Evolutionary conservation across 805 yeast species (phyloP).

Genomic region (Lipomyces kockii): DNA sequence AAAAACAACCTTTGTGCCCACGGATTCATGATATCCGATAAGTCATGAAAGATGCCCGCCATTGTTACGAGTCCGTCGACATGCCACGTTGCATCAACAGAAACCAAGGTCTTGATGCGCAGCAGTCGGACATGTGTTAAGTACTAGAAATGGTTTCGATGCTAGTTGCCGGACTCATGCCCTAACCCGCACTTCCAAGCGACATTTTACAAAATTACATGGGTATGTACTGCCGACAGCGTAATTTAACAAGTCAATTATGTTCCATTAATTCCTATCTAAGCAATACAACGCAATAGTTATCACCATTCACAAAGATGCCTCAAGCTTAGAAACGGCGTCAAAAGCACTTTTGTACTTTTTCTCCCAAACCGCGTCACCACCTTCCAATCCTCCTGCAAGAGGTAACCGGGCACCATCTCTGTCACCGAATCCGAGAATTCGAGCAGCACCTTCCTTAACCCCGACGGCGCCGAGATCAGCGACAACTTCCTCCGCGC

Average conservation of each 20-base stretch:
- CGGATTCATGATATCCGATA: conserved; percentile 12
- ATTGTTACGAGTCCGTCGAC: neutral
- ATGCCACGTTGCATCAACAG: too few species aligned
- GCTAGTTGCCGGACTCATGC: neutral
- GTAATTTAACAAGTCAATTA: too few species aligned
- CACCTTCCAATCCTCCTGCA: conserved; percentile 36
- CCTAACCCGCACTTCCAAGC: neutral
- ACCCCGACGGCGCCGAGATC: conserved; percentile 54
- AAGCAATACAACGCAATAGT: neutral
- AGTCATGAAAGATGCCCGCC: neutral
- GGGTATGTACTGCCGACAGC: too few species aligned
- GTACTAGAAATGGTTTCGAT: too few species aligned
- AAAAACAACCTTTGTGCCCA: conserved; percentile 26
- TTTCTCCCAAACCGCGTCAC: conserved; percentile 25
- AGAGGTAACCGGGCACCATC: conserved; percentile 56
- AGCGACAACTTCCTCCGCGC: conserved; percentile 54
- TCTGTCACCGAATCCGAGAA: conserved; percentile 53
- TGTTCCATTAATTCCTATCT: neutral
- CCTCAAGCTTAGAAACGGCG: conserved; percentile 21
- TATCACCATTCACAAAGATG: conserved; percentile 10
- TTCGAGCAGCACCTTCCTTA: conserved; percentile 49
- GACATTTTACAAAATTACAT: too few species aligned
- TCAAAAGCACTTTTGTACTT: conserved; percentile 23
- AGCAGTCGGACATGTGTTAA: too few species aligned
- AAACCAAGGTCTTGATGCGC: too few species aligned